These are phyloP conservation scores for Russula sp. DNA, from an alignment of 768 basidiomycete species.

Conservation along the genomic window DNA sequence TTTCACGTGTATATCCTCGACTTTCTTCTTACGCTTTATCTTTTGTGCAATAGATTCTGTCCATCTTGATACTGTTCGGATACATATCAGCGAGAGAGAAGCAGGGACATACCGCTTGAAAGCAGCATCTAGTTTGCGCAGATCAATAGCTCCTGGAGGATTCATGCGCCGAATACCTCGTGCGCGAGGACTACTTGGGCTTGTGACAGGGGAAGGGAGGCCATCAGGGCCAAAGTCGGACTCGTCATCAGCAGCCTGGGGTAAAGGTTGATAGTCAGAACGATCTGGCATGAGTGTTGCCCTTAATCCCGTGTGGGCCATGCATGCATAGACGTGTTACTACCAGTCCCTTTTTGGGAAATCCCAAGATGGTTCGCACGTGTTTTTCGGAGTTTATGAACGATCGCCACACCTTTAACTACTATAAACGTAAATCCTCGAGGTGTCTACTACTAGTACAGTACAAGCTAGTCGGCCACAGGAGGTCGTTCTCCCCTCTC, in stretches of 20 bases:
- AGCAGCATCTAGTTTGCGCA: constrained; percentile 72
- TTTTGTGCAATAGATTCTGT: constrained; percentile 83
- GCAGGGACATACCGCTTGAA: constrained; percentile 61
- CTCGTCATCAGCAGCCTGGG: constrained; percentile 38
- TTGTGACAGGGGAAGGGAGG: constrained; percentile 28
- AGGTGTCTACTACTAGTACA: no score
- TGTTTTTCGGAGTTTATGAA: background rate
- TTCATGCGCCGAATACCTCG: constrained; percentile 31
- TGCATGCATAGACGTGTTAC: background rate
- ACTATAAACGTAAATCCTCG: no score
- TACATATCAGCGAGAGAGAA: background rate
- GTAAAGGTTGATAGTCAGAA: constrained; percentile 43
- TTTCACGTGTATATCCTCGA: constrained; percentile 48
- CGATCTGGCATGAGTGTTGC: constrained; percentile 37
- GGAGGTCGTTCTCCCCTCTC: background rate
- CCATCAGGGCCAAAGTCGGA: constrained; percentile 30
- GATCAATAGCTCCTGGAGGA: constrained; percentile 65
- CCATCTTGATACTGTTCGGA: constrained; percentile 46
- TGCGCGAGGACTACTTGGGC: constrained; percentile 2
- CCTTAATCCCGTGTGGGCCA: background rate
- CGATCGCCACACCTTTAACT: background rate
- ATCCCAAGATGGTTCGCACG: background rate
- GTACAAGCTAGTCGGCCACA: background rate
- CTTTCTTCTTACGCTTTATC: constrained; percentile 74
- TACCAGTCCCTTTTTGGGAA: background rate